phyloP scores from a whole-genome alignment of 768 basidiomycete genomes.

The Tylopilus cervinicoccineus region DNA sequence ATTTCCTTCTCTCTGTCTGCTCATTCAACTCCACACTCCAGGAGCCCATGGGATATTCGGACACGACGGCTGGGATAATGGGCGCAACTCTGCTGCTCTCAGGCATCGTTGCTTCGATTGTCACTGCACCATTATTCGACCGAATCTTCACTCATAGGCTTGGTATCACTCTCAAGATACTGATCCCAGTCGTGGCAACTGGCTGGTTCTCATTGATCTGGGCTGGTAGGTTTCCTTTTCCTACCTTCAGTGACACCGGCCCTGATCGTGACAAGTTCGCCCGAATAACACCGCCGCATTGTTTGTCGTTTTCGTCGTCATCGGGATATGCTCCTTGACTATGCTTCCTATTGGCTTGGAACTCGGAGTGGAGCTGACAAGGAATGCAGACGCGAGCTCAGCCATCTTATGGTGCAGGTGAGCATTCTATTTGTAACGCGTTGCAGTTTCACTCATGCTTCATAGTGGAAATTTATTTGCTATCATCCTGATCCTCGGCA shows the following conservation, averaged over 20 bases:
- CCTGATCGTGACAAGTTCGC: conserved; percentile 42
- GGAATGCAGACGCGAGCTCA: conserved; percentile 74
- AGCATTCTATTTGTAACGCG: conserved; percentile 21
- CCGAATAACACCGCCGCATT: conserved; percentile 57
- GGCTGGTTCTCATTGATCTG: conserved; percentile 77
- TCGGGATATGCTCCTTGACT: conserved; percentile 62
- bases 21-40: conserved; percentile 21
- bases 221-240: conserved; percentile 51
- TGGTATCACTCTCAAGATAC: conserved; percentile 51
- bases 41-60: conserved; percentile 72
- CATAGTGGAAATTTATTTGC: conserved; percentile 61
- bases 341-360: conserved; percentile 77
- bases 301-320: conserved; percentile 63
- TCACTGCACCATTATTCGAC: conserved; percentile 75
- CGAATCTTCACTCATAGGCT: conserved; percentile 76
- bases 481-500: conserved; percentile 62
- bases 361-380: conserved; percentile 73
- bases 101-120: conserved; percentile 64
- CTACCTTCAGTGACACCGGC: background rate
- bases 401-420: conserved; percentile 75
- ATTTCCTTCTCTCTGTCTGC: background rate
- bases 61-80: conserved; percentile 62
- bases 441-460: background rate
- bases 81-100: conserved; percentile 65
- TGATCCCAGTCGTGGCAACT: conserved; percentile 57